A percentile compares a stretch with the other conserved stretches of the same genome.
Evolutionary conservation across 768 basidiomycete species (phyloP).

Genomic region (Amyloporia xantha): DNA sequence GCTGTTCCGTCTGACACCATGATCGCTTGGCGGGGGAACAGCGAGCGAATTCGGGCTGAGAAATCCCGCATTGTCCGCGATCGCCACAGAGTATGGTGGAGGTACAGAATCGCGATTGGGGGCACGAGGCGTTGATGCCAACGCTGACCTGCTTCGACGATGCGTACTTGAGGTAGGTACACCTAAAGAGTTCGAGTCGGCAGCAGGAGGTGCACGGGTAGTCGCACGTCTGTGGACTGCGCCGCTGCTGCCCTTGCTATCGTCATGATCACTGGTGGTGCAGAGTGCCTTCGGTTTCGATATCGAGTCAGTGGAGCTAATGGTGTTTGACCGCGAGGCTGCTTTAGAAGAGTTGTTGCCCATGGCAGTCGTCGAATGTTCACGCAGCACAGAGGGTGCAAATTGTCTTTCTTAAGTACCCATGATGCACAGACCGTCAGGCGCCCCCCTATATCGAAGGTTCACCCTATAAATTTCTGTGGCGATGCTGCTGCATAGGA

Average conservation of each 20-base stretch:
- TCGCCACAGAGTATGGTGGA: slow-evolving; percentile 14
- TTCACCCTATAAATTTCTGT: no score
- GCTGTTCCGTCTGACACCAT: not conserved
- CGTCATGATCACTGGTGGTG: not conserved
- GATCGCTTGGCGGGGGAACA: not conserved
- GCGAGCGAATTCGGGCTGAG: not conserved
- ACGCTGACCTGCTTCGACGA: slow-evolving; percentile 10
- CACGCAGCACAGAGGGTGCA: not conserved
- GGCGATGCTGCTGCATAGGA: no score
- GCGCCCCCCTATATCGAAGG: no score
- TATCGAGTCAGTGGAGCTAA: slow-evolving; percentile 6
- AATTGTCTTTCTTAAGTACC: no score
- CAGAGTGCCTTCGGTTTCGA: slow-evolving; percentile 7
- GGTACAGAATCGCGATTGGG: slow-evolving; percentile 10
- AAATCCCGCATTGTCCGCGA: not conserved
- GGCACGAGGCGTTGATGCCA: slow-evolving; percentile 4
- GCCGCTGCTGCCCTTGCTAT: slow-evolving; percentile 4
- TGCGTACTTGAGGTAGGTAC: slow-evolving; percentile 5
- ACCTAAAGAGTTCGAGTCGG: not conserved
- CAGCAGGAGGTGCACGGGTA: not conserved
- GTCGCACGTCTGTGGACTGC: slow-evolving; percentile 8
- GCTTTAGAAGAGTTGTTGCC: slow-evolving; percentile 13
- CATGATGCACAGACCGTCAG: no score
- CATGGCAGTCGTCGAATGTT: slow-evolving; percentile 4
- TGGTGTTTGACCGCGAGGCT: slow-evolving; percentile 3